A percentile compares a stretch with the other conserved stretches of the same genome.
Conservation (phyloP, 441 rosid genomes). For the Erodium chrysanthum region DNA sequence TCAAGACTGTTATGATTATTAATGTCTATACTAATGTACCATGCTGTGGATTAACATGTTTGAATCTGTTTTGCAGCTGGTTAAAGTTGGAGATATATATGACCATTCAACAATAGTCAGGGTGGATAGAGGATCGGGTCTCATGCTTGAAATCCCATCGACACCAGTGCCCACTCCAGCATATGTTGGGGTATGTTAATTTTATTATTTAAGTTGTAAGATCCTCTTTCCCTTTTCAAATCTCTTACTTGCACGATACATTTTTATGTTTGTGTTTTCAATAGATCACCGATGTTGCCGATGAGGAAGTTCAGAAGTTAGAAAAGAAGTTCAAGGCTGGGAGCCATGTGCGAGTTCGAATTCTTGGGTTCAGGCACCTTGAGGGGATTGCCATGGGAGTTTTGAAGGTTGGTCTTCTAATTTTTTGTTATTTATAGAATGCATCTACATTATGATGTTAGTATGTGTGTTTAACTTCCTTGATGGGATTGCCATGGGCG, state of each 20-base stretch:
- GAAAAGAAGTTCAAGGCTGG: conserved; percentile 84
- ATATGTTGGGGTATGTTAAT: conserved; percentile 64
- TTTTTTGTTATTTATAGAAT: conserved; percentile 11
- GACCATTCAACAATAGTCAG: conserved; percentile 76
- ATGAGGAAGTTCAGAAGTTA: conserved; percentile 64
- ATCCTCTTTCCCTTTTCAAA: conserved; percentile 8
- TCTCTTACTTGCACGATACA: conserved; percentile 20
- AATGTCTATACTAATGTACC: background rate
- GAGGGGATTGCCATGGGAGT: conserved; percentile 88
- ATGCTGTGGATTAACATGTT: background rate
- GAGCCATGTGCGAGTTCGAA: conserved; percentile 66
- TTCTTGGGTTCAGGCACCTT: conserved; percentile 72
- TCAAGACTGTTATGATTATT: background rate
- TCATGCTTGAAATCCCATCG: conserved; percentile 84
- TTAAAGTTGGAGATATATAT: conserved; percentile 62
- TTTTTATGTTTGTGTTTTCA: conserved; percentile 15
- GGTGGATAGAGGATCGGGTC: conserved; percentile 75
- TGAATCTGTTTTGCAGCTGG: conserved; percentile 46
- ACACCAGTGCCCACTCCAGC: conserved; percentile 56
- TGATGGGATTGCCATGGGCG: conserved; percentile 89
- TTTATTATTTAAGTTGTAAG: conserved; percentile 14
- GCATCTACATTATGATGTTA: conserved; percentile 9
- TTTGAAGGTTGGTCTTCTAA: conserved; percentile 54
- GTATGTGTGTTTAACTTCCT: too few relatives aligned
- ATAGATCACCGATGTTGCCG: conserved; percentile 78